Evolutionary conservation across 305 asterid species (phyloP).

Genomic region (Fraxinus albicans): DNA sequence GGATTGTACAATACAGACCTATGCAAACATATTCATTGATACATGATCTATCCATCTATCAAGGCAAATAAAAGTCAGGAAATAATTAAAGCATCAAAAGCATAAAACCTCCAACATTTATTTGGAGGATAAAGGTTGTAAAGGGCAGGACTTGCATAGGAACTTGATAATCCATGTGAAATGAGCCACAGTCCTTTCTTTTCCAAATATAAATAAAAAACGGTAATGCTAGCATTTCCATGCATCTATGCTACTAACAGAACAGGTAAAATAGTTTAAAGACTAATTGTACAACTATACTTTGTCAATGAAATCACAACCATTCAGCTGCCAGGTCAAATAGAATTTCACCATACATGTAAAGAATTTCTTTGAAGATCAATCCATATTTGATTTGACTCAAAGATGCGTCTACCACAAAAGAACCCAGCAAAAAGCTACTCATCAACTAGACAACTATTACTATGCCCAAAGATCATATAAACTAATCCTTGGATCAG

Average conservation of each 20-base stretch:
- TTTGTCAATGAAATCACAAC: neutral
- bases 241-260: no score
- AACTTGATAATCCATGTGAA: no score
- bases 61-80: neutral
- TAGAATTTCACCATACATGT: neutral
- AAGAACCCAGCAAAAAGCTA: neutral
- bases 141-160: neutral
- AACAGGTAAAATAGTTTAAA: no score
- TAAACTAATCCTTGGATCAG: neutral
- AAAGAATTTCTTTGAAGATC: neutral
- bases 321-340: neutral
- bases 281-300: no score
- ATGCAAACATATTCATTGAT: neutral
- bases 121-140: neutral
- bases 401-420: conserved; percentile 2
- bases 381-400: neutral
- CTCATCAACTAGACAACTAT: neutral
- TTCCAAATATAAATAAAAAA: no score
- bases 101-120: neutral
- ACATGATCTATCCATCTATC: neutral
- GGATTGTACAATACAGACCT: neutral
- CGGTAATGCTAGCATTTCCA: no score
- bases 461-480: neutral
- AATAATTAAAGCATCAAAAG: neutral
- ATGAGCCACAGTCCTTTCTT: no score